Evolutionary conservation across 2,329 filamentous ascomycete genomes (phyloP).

Genomic region (Aspergillaceae sp.): DNA sequence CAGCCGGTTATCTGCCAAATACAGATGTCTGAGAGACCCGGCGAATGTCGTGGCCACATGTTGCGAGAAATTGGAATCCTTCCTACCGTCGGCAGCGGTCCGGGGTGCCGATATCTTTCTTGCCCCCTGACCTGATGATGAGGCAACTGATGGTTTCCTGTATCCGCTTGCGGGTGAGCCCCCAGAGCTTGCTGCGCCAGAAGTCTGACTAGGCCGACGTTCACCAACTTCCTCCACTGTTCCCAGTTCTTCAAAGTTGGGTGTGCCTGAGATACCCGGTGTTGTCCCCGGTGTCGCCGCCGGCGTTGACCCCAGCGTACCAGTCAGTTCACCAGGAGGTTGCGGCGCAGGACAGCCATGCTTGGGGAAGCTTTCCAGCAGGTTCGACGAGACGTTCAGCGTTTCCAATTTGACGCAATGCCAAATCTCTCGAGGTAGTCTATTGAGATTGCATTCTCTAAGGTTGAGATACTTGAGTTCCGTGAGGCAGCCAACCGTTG

Average conservation of each 20-base stretch:
- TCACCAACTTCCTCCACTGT: constrained; percentile 54
- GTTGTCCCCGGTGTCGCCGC: constrained; percentile 34
- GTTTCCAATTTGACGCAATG: constrained; percentile 84
- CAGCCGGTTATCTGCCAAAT: constrained; percentile 85
- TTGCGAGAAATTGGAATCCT: constrained; percentile 81
- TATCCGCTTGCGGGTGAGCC: constrained; percentile 55
- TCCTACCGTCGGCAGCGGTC: constrained; percentile 53
- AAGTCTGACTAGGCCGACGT: constrained; percentile 76
- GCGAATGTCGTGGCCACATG: constrained; percentile 80
- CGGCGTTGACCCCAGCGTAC: constrained; percentile 40
- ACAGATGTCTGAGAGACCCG: constrained; percentile 71
- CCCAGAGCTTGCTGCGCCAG: constrained; percentile 65
- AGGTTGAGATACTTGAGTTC: constrained; percentile 83
- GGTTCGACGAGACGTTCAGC: constrained; percentile 90
- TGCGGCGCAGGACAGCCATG: constrained; percentile 58
- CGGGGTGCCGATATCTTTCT: constrained; percentile 79
- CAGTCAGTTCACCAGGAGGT: constrained; percentile 44
- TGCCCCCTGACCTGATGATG: constrained; percentile 67
- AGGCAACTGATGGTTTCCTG: constrained; percentile 77
- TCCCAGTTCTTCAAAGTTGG: constrained; percentile 70
- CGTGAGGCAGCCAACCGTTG: constrained; percentile 77
- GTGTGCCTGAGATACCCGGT: constrained; percentile 49
- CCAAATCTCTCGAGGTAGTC: constrained; percentile 90
- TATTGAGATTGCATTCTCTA: constrained; percentile 84
- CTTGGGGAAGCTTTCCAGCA: constrained; percentile 84